phyloP scores from a whole-genome alignment of 768 basidiomycete genomes.

The Rhodotorula paludigena region DNA sequence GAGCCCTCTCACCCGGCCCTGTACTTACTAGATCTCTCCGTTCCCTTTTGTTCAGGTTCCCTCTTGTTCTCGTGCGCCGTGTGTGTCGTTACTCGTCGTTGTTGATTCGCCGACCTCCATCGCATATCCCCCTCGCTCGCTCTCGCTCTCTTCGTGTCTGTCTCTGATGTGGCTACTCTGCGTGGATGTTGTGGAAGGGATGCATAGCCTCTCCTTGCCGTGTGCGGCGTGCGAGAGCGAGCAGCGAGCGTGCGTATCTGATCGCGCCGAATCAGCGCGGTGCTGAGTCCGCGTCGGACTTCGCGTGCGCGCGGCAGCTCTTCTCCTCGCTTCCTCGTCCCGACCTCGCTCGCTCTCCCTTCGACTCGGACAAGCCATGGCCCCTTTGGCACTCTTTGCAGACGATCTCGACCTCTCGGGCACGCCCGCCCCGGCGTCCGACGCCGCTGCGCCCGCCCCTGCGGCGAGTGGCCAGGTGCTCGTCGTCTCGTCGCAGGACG shows the following conservation, averaged over 20 bases:
- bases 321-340: no score
- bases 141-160: no score
- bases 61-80: background rate
- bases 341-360: background rate
- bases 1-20: background rate
- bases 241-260: no score
- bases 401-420: conserved; percentile 45
- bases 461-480: no score
- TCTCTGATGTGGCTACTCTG: no score
- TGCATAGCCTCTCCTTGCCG: no score
- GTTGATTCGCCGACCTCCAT: background rate
- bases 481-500: conserved; percentile 69
- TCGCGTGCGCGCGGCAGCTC: no score
- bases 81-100: background rate
- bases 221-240: no score
- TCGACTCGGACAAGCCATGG: background rate
- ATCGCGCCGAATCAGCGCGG: no score
- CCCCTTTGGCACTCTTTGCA: conserved; percentile 4
- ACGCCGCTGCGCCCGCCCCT: conserved; percentile 13
- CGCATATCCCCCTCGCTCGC: background rate
- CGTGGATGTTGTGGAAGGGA: no score
- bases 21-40: background rate
- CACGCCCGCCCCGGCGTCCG: conserved; percentile 40
- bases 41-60: background rate
- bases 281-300: no score